phyloP scores from a whole-genome alignment of 2,329 filamentous ascomycete genomes.

The Fusarium duplospermum region DNA sequence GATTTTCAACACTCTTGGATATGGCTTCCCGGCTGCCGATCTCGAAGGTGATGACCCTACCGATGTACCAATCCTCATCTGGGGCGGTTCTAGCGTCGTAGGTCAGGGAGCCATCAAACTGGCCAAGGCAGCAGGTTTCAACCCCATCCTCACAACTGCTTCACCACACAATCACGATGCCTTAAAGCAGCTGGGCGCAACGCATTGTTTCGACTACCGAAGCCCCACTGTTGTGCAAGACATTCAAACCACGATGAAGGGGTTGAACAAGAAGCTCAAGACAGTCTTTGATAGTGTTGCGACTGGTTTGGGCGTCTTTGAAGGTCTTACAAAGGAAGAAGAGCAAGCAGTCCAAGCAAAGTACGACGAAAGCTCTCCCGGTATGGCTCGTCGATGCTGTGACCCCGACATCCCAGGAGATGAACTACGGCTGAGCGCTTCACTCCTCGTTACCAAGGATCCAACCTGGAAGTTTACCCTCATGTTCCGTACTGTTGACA shows the following conservation, averaged over 20 bases:
- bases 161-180: slow-evolving; percentile 47
- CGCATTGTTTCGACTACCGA: slow-evolving; percentile 50
- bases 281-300: slow-evolving; percentile 4
- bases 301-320: background rate
- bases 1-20: slow-evolving; percentile 9
- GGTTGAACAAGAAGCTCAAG: background rate
- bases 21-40: background rate
- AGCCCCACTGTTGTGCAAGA: background rate
- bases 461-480: background rate
- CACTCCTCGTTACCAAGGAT: background rate
- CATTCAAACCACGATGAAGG: background rate
- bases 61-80: slow-evolving; percentile 42
- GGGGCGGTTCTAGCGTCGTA: slow-evolving; percentile 52
- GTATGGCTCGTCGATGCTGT: background rate
- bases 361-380: background rate
- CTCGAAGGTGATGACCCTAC: background rate
- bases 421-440: background rate
- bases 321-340: background rate
- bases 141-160: slow-evolving; percentile 49
- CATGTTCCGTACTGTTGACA: background rate
- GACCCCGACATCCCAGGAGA: background rate
- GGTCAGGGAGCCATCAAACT: slow-evolving; percentile 51
- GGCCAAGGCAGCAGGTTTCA: slow-evolving; percentile 46
- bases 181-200: slow-evolving; percentile 48
- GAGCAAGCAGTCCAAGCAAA: background rate